Base-by-base conservation (phyloP, 495 filamentous ascomycete species). In the Podospora fimiseda region DNA sequence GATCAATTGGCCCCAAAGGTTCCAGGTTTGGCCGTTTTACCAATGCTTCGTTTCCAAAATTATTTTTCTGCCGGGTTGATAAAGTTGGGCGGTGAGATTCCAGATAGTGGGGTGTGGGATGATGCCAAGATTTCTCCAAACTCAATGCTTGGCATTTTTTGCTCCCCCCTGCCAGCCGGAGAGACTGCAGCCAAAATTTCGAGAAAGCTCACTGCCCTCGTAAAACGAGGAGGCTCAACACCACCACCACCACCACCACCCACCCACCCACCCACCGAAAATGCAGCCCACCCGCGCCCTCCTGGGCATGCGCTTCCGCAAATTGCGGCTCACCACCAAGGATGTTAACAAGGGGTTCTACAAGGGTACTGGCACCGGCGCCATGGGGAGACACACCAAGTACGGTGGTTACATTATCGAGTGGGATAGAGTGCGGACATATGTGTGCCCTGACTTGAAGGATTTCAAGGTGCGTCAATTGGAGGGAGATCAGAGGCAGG, bases 301-400 rank as follows among this genome's bases (percentile, higher is more conserved):
- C 67, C 76, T 80, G 66, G 76, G 77, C 43, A 60, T 89, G 49
- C 58, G 53, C 51, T 78, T 70, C 59, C 83, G 87, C 63, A 83
- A 85, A 48, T 73, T 88, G 40, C 73, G 75, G 16, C 76, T 98
- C 50, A 96, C 87, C 3, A 97, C 93, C 55, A 98, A 98, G 73
- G 82, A 88, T 67, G 83, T 88, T 72, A 86, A 86, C 65, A 89
- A 90, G 67, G 93, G 89, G 45, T 98, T 84, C 80, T 97, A 97
- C 81, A 97, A 97, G 76, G 94, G 94, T 64, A 96, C 82, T 53
- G 78, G 92, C 19, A 82, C 88, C 0, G 94, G 94, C 11, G 80
- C 84, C 36, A 88, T 92, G 83, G 93, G 93, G 56, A 67, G 74
- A 27, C 92, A 95, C 70, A 90, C 88, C 16, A 89, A 88, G 66